phyloP scores from a whole-genome alignment of 768 basidiomycete genomes.

The Kwoniella europaea region DNA sequence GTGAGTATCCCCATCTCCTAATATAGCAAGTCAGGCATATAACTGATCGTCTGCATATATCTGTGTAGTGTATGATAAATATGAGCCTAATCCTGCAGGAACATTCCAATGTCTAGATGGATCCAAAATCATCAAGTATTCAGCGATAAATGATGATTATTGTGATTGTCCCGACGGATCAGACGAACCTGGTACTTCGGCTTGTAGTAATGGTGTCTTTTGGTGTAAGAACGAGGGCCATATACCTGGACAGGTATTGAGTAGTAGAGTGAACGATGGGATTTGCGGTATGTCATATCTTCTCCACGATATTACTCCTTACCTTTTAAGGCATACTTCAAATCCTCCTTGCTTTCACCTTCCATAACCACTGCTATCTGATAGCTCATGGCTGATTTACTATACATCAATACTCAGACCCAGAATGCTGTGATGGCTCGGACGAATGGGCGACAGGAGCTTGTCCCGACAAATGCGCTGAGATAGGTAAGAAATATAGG shows the following conservation, averaged over 20 bases:
- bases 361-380: no score
- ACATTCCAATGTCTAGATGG: constrained; percentile 82
- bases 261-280: constrained; percentile 86
- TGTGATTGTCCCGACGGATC: constrained; percentile 95
- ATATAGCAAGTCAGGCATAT: not conserved
- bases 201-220: constrained; percentile 73
- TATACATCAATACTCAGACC: constrained; percentile 63
- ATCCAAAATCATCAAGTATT: constrained; percentile 75
- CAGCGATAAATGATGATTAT: constrained; percentile 87
- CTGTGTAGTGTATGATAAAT: constrained; percentile 30
- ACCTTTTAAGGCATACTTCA: no score
- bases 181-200: constrained; percentile 94
- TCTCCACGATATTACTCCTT: not conserved
- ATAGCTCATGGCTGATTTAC: constrained; percentile 20
- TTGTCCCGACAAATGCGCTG: constrained; percentile 77
- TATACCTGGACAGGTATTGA: constrained; percentile 75
- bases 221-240: constrained; percentile 89
- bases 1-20: constrained; percentile 19
- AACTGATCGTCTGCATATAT: not conserved
- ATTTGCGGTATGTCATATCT: constrained; percentile 73
- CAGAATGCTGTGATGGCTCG: constrained; percentile 92
- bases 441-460: constrained; percentile 78
- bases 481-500: constrained; percentile 73
- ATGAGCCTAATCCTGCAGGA: constrained; percentile 25
- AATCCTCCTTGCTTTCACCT: no score